Conservation (phyloP, 495 filamentous ascomycete species). For the Achaetomiella virescens region DNA sequence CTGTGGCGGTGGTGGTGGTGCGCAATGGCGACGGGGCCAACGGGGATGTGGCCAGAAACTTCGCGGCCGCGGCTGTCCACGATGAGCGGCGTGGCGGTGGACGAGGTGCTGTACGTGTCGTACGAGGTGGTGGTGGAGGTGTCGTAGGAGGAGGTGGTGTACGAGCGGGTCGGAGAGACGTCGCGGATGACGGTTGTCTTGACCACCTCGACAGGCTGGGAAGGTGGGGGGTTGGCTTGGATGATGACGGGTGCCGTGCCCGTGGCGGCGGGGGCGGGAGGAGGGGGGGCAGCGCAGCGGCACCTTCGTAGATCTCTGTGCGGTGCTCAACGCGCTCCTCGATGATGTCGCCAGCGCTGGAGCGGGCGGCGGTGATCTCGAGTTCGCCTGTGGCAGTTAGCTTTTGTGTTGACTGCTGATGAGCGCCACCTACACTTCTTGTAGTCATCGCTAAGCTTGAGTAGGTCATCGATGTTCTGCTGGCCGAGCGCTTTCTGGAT, state of each 20-base stretch:
- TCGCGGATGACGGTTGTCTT: constrained; percentile 36
- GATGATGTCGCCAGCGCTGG: constrained; percentile 30
- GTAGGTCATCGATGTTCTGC: constrained; percentile 82
- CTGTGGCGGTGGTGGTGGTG: constrained; percentile 7
- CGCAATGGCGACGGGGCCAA: constrained; percentile 46
- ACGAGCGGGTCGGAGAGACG: constrained; percentile 31
- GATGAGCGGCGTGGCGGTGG: constrained; percentile 24
- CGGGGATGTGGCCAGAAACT: constrained; percentile 44
- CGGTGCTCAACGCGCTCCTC: constrained; percentile 35
- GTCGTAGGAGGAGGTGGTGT: constrained; percentile 27
- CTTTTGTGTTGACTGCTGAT: neutral
- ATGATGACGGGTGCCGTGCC: constrained; percentile 30
- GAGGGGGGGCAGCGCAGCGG: neutral
- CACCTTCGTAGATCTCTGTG: constrained; percentile 15
- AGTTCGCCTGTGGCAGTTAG: constrained; percentile 32
- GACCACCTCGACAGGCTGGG: constrained; percentile 34
- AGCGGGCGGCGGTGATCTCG: constrained; percentile 35
- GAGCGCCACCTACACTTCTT: constrained; percentile 40
- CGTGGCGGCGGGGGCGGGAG: neutral
- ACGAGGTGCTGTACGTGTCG: constrained; percentile 16
- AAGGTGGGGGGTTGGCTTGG: constrained; percentile 35
- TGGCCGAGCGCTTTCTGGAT: constrained; percentile 78
- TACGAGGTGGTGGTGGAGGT: constrained; percentile 12
- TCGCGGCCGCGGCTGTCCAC: constrained; percentile 31
- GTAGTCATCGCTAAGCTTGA: constrained; percentile 71